Percentiles rank a stretch among this genome's conserved stretches.
Conservation (phyloP, 352 stramenopile species). For the Phytophthora agathidicida region DNA sequence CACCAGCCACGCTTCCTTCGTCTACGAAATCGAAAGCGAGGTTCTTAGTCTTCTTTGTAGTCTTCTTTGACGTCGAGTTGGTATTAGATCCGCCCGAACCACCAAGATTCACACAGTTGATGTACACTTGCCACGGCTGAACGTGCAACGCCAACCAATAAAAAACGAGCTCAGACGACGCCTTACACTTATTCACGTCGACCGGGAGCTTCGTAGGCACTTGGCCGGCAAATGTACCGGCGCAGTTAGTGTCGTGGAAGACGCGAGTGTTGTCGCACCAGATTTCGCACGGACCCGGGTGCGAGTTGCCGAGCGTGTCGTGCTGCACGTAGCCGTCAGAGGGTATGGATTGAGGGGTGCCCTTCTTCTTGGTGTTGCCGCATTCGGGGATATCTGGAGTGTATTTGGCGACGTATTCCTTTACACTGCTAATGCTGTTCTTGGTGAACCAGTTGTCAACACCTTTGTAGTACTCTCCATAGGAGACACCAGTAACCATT, state of each 20-base stretch:
- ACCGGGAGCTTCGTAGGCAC: slow-evolving; percentile 38
- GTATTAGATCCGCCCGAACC: slow-evolving; percentile 7
- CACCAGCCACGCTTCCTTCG: slow-evolving; percentile 6
- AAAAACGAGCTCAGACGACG: slow-evolving; percentile 37
- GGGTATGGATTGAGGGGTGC: slow-evolving; percentile 21
- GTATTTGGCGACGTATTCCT: slow-evolving; percentile 35
- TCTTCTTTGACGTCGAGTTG: slow-evolving; percentile 12
- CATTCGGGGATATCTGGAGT: slow-evolving; percentile 24
- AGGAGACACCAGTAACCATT: slow-evolving; percentile 23
- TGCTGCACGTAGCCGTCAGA: slow-evolving; percentile 31
- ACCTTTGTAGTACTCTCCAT: slow-evolving; percentile 34
- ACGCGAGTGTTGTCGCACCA: slow-evolving; percentile 51
- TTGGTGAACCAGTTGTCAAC: slow-evolving; percentile 35
- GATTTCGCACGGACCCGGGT: slow-evolving; percentile 51
- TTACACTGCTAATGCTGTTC: slow-evolving; percentile 35
- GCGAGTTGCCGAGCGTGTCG: slow-evolving; percentile 33
- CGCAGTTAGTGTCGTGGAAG: slow-evolving; percentile 47
- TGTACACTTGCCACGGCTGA: slow-evolving; percentile 51
- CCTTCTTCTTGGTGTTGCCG: slow-evolving; percentile 32
- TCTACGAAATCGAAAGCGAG: not conserved
- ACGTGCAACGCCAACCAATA: slow-evolving; percentile 49
- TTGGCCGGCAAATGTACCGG: slow-evolving; percentile 21
- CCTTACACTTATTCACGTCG: slow-evolving; percentile 35
- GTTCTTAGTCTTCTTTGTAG: not conserved
- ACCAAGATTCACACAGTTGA: slow-evolving; percentile 42